phyloP scores from a whole-genome alignment of 2,329 filamentous ascomycete genomes.

The Paracorniculantispora psalliotae region DNA sequence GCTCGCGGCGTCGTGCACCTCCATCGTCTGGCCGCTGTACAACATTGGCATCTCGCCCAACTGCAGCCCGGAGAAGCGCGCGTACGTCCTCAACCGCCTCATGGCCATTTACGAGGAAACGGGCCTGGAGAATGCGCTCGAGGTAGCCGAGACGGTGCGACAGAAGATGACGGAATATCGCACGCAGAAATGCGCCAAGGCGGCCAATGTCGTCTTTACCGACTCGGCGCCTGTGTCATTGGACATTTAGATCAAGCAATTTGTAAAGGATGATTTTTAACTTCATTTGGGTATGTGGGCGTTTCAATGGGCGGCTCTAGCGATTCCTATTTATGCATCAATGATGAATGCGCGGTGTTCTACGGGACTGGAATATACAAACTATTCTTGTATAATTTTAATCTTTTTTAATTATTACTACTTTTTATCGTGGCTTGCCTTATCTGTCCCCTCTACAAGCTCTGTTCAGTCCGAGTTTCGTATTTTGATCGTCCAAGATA shows the following conservation, averaged over 20 bases:
- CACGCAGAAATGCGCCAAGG: neutral
- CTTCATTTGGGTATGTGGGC: neutral
- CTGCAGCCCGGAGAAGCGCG: slow-evolving; percentile 35
- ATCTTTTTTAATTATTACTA: no score
- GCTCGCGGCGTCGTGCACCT: slow-evolving; percentile 43
- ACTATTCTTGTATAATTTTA: neutral
- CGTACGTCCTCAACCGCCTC: slow-evolving; percentile 42
- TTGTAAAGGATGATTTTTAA: no score
- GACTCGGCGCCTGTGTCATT: neutral
- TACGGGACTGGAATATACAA: neutral
- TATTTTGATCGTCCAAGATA: no score
- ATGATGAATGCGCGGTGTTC: neutral
- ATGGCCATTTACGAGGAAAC: slow-evolving; percentile 41
- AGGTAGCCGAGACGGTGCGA: slow-evolving; percentile 36
- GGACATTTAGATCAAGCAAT: neutral
- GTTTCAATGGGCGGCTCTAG: neutral
- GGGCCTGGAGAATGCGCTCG: slow-evolving; percentile 39
- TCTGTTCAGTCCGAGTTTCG: no score
- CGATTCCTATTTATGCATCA: neutral
- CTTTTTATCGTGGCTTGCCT: neutral
- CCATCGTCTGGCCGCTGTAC: slow-evolving; percentile 47
- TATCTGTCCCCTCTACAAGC: no score
- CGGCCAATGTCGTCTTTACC: neutral
- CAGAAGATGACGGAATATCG: slow-evolving; percentile 6
- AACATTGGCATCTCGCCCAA: slow-evolving; percentile 43